Evolutionary conservation across 768 basidiomycete species (phyloP), one percentile per base, ranked within the genome.

Genomic region (Collybia mongolica): DNA sequence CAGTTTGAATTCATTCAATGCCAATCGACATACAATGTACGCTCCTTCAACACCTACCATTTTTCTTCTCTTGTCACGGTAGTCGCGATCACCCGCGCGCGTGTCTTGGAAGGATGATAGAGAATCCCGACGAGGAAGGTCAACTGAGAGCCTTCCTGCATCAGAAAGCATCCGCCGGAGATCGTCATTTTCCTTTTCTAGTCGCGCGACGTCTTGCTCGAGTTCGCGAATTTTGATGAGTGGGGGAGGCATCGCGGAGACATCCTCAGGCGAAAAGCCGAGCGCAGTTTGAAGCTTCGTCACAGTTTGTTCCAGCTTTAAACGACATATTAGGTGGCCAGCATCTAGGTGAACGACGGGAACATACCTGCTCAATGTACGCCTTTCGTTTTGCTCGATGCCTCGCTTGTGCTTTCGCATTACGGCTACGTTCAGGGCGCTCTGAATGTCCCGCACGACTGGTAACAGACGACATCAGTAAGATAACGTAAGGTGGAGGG

Each of bases 371-470:
- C 58, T 93, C 90, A 63, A 93, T 92, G 74, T 93, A 93, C 9
- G 91, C 91, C 73, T 93, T 93, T 70, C 91, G 80, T 69, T 93
- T 93, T 65, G 90, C 91, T 53, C 91, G 83, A 75, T 93, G 91
- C 60, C 91, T 76, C 29, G 91, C 91, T 72, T 93, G 91, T 8
- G 91, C 91, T 69, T 85, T 86, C 47, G 87, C 88, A 73, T 90
- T 90, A 75, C 88, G 86, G 79, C 86, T 88, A 59, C 87, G 84
- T 71, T 88, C 87, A 75, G 87, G 87, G 65, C 81, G 81, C 70
- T 87, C 84, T 61, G 74, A 46, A 64, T 72, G 72, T 67, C 69
- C 73, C 72, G 80, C 71, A 74, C 80, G 75, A 64, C 74, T 70
- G 56, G 75, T 74, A 65, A 79, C 71, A 66, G 80, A 79, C 65